Conservation (phyloP, 371 early-diverging fungal species). For the Rhizopus sp. region DNA sequence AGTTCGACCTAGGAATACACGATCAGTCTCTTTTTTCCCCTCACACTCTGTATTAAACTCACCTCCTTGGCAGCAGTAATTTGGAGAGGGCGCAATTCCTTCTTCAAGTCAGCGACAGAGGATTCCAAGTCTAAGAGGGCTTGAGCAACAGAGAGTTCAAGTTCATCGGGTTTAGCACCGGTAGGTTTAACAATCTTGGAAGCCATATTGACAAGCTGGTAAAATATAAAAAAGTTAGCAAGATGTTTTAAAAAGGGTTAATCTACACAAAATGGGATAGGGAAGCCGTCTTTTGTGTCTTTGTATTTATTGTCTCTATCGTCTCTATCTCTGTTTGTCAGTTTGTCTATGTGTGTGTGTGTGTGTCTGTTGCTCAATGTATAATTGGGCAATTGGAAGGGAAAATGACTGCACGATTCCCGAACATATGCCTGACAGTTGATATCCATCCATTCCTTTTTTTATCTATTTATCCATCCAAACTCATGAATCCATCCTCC, state of each 20-base stretch:
- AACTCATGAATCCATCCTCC: constrained; percentile 13
- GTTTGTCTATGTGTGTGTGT: too few species aligned
- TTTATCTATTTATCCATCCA: constrained; percentile 27
- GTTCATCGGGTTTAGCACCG: constrained; percentile 80
- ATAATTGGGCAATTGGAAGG: neutral
- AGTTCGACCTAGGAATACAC: constrained; percentile 73
- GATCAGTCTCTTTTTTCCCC: neutral
- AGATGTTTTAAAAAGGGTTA: neutral
- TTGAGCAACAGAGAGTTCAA: constrained; percentile 95
- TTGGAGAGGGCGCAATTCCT: constrained; percentile 86
- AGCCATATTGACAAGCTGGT: constrained; percentile 43
- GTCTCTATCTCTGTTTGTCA: too few species aligned
- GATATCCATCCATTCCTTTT: constrained; percentile 10
- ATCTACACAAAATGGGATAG: too few species aligned
- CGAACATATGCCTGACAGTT: neutral
- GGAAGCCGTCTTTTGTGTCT: too few species aligned
- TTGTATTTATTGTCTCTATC: too few species aligned
- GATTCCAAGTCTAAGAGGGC: constrained; percentile 94
- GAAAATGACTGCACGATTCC: neutral
- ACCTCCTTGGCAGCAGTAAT: constrained; percentile 96
- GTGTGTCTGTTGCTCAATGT: neutral
- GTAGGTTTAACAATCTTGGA: constrained; percentile 81
- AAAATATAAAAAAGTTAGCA: neutral
- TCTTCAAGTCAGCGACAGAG: constrained; percentile 91
- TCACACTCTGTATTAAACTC: constrained; percentile 15